phyloP scores from a whole-genome alignment of 768 basidiomycete species.

The Candolleomyces efflorescens region DNA sequence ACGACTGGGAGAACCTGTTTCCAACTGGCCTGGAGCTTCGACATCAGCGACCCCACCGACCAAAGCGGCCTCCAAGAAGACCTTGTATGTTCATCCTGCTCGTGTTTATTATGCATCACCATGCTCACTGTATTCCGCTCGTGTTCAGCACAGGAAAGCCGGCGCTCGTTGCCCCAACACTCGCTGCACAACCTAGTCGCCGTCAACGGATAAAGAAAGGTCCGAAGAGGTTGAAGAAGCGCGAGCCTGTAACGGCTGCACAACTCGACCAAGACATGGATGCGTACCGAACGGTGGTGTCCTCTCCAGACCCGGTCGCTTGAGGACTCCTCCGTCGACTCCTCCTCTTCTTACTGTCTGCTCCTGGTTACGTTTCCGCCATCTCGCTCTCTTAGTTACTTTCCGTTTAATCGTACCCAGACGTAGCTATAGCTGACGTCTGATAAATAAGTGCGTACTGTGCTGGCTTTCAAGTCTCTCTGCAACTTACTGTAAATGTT shows the following conservation, averaged over 20 bases:
- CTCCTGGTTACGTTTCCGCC: too few species aligned
- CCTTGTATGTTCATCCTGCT: neutral
- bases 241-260: conserved; percentile 34
- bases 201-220: conserved; percentile 63
- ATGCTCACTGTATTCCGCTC: neutral
- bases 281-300: conserved; percentile 44
- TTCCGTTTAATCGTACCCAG: too few species aligned
- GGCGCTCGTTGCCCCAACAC: conserved; percentile 5
- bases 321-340: too few species aligned
- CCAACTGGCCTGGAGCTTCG: conserved; percentile 1
- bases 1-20: conserved; percentile 9
- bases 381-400: too few species aligned
- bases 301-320: too few species aligned
- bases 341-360: too few species aligned
- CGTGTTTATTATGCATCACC: neutral
- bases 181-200: conserved; percentile 28
- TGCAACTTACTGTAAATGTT: too few species aligned
- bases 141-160: conserved; percentile 3
- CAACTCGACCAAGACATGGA: conserved; percentile 82
- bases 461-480: too few species aligned
- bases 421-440: too few species aligned
- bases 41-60: neutral
- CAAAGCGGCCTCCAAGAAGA: neutral
- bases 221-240: conserved; percentile 67
- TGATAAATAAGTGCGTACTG: too few species aligned